A percentile compares a stretch with the other conserved stretches of the same genome.
These are phyloP conservation scores for Calonectria honghensis DNA, from an alignment of 2,329 filamentous ascomycete genomes.

Conservation along the genomic window DNA sequence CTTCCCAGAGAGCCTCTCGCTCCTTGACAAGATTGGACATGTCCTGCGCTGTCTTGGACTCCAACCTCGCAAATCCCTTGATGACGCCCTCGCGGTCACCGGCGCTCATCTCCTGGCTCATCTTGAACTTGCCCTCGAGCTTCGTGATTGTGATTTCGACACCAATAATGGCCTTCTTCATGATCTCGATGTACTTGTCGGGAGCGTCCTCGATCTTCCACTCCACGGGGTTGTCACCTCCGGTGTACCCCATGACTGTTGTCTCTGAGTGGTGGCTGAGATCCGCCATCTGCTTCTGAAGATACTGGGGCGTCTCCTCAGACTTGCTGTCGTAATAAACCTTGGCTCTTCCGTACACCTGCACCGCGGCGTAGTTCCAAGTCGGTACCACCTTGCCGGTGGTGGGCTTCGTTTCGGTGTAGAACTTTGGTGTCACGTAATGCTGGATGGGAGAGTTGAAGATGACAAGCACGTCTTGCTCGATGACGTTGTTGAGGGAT, in stretches of 20 bases:
- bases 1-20: conserved; percentile 55
- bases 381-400: conserved; percentile 82
- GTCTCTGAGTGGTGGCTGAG: conserved; percentile 71
- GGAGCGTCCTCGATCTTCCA: conserved; percentile 78
- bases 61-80: conserved; percentile 69
- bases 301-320: conserved; percentile 64
- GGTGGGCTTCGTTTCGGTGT: conserved; percentile 77
- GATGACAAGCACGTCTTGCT: conserved; percentile 76
- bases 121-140: conserved; percentile 79
- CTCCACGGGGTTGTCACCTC: conserved; percentile 56
- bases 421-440: conserved; percentile 82
- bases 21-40: conserved; percentile 59
- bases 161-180: conserved; percentile 76
- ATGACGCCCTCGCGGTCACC: conserved; percentile 75
- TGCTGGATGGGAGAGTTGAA: conserved; percentile 76
- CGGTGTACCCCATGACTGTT: conserved; percentile 73
- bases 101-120: conserved; percentile 76
- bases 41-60: conserved; percentile 54
- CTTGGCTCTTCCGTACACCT: conserved; percentile 76
- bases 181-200: conserved; percentile 71
- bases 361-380: conserved; percentile 81
- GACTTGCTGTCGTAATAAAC: conserved; percentile 71
- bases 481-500: conserved; percentile 55
- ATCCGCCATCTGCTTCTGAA: conserved; percentile 71
- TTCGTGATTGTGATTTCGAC: conserved; percentile 74